phyloP scores from a whole-genome alignment of 345 rosid species.

The Microcos paniculata region DNA sequence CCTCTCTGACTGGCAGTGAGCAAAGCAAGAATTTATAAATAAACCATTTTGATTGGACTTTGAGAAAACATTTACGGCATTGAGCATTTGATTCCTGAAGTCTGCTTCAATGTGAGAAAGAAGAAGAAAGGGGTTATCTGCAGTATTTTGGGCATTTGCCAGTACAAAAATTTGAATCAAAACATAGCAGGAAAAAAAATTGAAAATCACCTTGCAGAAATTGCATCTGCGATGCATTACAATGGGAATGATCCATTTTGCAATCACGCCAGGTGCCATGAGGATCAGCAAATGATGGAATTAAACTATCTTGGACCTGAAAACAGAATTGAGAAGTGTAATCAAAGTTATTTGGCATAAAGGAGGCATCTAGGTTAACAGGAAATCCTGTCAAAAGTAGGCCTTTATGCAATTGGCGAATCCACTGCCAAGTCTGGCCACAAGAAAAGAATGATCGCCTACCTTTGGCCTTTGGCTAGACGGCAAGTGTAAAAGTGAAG shows the following conservation, averaged over 20 bases:
- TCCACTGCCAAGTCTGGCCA: too few species aligned
- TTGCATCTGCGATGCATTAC: constrained; percentile 50
- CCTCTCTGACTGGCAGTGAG: constrained; percentile 88
- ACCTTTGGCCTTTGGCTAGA: too few species aligned
- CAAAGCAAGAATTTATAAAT: constrained; percentile 89
- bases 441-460: too few species aligned
- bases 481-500: too few species aligned
- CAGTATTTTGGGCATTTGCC: not conserved
- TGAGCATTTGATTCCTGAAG: constrained; percentile 77
- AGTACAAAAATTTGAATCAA: not conserved
- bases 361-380: not conserved
- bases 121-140: not conserved
- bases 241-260: constrained; percentile 47
- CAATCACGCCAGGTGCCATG: constrained; percentile 54
- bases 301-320: constrained; percentile 62
- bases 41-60: constrained; percentile 56
- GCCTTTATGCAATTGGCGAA: too few species aligned
- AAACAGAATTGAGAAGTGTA: not conserved
- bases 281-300: constrained; percentile 59
- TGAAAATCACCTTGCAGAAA: constrained; percentile 51
- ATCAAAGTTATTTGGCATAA: not conserved
- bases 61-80: constrained; percentile 44
- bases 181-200: constrained; percentile 16
- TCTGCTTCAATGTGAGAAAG: constrained; percentile 39
- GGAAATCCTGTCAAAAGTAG: too few species aligned